Conservation (phyloP, 305 asterid genomes). For the Solanum chacoense region DNA sequence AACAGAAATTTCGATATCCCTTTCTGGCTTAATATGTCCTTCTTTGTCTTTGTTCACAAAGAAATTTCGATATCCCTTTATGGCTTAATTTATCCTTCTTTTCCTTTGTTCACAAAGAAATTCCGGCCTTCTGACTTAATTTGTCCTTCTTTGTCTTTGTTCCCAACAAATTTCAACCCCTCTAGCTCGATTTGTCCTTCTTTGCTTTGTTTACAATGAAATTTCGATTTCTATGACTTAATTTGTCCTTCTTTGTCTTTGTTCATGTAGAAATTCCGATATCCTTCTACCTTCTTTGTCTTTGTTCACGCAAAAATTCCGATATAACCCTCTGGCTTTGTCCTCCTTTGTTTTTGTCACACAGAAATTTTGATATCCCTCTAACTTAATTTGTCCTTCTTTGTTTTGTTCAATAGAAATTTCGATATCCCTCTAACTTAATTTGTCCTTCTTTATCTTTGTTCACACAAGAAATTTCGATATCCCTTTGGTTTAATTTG, state of each 20-base stretch:
- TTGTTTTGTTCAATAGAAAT: neutral
- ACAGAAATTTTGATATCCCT: neutral
- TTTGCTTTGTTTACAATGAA: neutral
- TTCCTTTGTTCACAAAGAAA: neutral
- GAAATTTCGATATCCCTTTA: too few relatives aligned
- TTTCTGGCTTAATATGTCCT: too few relatives aligned
- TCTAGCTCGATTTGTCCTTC: neutral
- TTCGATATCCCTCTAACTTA: neutral
- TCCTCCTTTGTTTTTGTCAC: neutral
- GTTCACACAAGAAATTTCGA: neutral
- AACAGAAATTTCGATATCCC: too few relatives aligned
- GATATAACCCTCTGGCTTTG: neutral
- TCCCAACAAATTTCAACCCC: neutral
- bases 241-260: neutral
- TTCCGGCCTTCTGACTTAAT: neutral
- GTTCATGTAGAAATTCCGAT: neutral
- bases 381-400: neutral
- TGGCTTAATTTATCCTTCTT: neutral
- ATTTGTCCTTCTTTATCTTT: neutral
- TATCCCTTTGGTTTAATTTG: neutral
- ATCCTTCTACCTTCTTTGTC: neutral
- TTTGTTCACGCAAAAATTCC: neutral
- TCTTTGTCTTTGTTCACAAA: too few relatives aligned
- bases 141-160: neutral
- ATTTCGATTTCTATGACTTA: neutral